phyloP scores from a whole-genome alignment of 2,329 filamentous ascomycete species.

The Sporothrix phasma region DNA sequence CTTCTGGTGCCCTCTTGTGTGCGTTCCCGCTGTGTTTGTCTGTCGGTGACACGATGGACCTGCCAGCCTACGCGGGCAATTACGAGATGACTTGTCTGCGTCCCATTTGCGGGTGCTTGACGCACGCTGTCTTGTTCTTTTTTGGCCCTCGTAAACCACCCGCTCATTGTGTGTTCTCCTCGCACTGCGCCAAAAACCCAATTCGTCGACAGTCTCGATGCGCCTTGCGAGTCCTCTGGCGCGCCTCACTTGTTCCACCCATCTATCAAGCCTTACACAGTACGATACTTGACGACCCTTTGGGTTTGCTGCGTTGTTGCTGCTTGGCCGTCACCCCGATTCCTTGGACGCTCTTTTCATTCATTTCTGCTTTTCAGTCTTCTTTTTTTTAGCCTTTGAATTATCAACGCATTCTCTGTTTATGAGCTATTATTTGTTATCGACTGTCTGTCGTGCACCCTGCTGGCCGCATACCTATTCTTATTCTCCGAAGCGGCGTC shows the following conservation, averaged over 20 bases:
- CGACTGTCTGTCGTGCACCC: not conserved
- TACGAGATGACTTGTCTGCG: slow-evolving; percentile 1
- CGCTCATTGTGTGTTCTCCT: not conserved
- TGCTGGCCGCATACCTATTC: not conserved
- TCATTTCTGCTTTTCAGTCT: too few species aligned
- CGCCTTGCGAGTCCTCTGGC: not conserved
- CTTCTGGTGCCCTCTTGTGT: not conserved
- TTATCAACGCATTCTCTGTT: too few species aligned
- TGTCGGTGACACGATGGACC: not conserved
- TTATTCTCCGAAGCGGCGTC: slow-evolving; percentile 4
- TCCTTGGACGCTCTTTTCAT: too few species aligned
- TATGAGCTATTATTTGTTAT: too few species aligned
- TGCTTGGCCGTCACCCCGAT: not conserved
- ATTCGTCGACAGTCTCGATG: not conserved
- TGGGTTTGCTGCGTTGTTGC: not conserved
- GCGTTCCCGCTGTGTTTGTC: not conserved
- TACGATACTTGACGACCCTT: too few species aligned
- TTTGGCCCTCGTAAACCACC: not conserved
- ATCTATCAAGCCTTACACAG: not conserved
- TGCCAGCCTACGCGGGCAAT: not conserved
- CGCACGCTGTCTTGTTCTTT: not conserved
- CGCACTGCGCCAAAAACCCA: not conserved
- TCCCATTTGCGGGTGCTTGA: not conserved
- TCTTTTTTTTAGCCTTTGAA: too few species aligned
- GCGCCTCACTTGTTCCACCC: not conserved